These are phyloP conservation scores for Poa pratensis DNA, from an alignment of 176 grass and related monocot genomes.

Conservation along the genomic window DNA sequence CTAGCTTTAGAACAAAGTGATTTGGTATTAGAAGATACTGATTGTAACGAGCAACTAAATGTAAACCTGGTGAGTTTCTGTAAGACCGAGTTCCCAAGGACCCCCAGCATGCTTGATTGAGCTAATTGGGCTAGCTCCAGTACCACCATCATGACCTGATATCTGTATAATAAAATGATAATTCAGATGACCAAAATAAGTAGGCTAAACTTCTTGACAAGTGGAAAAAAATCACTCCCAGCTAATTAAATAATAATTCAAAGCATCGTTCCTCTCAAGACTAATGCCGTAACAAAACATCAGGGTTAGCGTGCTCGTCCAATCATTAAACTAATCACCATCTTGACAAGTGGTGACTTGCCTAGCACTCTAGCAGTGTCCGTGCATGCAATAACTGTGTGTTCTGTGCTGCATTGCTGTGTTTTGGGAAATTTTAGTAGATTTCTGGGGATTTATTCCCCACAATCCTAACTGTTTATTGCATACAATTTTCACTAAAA, in stretches of 20 bases:
- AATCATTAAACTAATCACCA: background rate
- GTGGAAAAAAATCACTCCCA: background rate
- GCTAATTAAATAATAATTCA: conserved; percentile 12
- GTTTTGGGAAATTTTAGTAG: conserved; percentile 15
- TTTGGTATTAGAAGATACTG: conserved; percentile 14
- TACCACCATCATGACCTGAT: conserved; percentile 99
- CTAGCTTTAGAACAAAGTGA: conserved; percentile 41
- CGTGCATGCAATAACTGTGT: background rate
- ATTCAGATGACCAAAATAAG: conserved; percentile 35
- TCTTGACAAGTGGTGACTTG: background rate
- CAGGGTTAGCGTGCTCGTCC: conserved; percentile 20
- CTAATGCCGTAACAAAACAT: conserved; percentile 31
- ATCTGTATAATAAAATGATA: conserved; percentile 68
- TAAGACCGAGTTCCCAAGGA: conserved; percentile 99
- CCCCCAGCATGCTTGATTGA: conserved; percentile 99
- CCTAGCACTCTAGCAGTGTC: background rate
- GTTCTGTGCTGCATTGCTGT: background rate
- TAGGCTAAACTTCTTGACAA: conserved; percentile 4
- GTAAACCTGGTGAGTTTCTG: conserved; percentile 97
- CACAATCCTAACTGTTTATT: background rate
- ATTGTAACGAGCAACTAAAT: conserved; percentile 36
- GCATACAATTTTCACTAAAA: conserved; percentile 21
- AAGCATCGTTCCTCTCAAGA: conserved; percentile 30
- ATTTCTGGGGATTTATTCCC: background rate
- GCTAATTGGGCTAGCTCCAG: conserved; percentile 98